A percentile compares a stretch with the other conserved stretches of the same genome.
phyloP scores from a whole-genome alignment of 2,329 filamentous ascomycete species.

The Incumbomyces delicatus region DNA sequence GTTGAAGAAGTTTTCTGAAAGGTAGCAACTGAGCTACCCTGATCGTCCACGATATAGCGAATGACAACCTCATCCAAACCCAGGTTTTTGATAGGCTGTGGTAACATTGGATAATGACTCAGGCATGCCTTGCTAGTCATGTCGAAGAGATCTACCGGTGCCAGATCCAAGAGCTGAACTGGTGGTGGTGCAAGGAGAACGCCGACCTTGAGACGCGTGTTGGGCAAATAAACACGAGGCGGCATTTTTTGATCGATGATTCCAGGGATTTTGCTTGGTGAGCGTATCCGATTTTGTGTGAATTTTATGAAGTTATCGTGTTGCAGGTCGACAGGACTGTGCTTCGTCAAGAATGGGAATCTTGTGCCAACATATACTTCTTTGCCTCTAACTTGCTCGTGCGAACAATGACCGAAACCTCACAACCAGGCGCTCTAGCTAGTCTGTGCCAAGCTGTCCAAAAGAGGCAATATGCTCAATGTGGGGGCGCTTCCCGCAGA shows the following conservation, averaged over 20 bases:
- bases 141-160: slow-evolving; percentile 29
- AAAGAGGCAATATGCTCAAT: slow-evolving; percentile 5
- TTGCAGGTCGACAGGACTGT: no score
- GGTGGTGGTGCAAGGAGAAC: slow-evolving; percentile 26
- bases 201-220: slow-evolving; percentile 23
- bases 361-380: no score
- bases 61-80: slow-evolving; percentile 11
- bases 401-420: no score
- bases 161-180: slow-evolving; percentile 32
- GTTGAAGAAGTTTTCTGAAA: neutral
- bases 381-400: no score
- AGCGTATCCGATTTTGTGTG: no score
- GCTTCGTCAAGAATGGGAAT: no score
- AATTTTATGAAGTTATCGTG: no score
- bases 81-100: slow-evolving; percentile 22
- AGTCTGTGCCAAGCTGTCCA: neutral
- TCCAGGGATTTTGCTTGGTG: no score
- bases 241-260: neutral
- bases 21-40: neutral
- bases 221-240: neutral
- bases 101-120: slow-evolving; percentile 22
- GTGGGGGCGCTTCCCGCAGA: neutral
- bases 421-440: neutral
- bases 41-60: slow-evolving; percentile 1
- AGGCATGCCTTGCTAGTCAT: slow-evolving; percentile 28